A percentile compares a stretch with the other conserved stretches of the same genome.
Conservation (phyloP, 768 basidiomycete species). For the Leccinum uliginosum region DNA sequence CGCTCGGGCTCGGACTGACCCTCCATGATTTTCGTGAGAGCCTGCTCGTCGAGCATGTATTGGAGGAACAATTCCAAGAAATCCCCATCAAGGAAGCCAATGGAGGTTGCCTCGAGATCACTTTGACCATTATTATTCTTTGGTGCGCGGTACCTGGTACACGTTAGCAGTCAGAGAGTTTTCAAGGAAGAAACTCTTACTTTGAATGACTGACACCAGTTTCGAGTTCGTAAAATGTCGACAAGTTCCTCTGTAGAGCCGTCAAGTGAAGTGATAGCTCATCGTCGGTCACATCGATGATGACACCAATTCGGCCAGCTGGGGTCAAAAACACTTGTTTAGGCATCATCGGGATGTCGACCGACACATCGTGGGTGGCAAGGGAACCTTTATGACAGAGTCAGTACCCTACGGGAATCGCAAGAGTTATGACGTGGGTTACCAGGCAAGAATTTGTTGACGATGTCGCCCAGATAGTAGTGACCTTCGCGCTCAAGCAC, state of each 20-base stretch:
- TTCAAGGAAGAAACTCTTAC: conserved; percentile 34
- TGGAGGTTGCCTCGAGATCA: conserved; percentile 52
- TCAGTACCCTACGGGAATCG: neutral
- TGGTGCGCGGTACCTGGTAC: conserved; percentile 64
- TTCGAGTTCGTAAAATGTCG: conserved; percentile 43
- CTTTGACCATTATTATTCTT: conserved; percentile 51
- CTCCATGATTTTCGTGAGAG: conserved; percentile 48
- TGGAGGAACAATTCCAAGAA: conserved; percentile 68
- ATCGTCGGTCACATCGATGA: conserved; percentile 56
- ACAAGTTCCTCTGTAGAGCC: conserved; percentile 72
- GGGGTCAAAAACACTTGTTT: conserved; percentile 74
- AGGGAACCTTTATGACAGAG: conserved; percentile 47
- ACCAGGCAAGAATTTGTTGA: conserved; percentile 75
- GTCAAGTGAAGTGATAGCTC: conserved; percentile 54
- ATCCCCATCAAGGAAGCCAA: conserved; percentile 87
- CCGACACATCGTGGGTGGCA: conserved; percentile 39
- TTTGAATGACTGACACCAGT: conserved; percentile 59
- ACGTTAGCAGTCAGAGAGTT: neutral
- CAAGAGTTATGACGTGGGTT: conserved; percentile 3
- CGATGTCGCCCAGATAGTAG: conserved; percentile 72
- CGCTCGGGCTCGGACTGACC: conserved; percentile 59
- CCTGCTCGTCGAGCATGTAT: conserved; percentile 34
- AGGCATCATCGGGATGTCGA: conserved; percentile 41
- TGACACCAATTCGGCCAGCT: conserved; percentile 72
- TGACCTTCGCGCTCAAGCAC: conserved; percentile 61